Conservation (phyloP, 2,329 filamentous ascomycete genomes). For the Sporothrix sp. region DNA sequence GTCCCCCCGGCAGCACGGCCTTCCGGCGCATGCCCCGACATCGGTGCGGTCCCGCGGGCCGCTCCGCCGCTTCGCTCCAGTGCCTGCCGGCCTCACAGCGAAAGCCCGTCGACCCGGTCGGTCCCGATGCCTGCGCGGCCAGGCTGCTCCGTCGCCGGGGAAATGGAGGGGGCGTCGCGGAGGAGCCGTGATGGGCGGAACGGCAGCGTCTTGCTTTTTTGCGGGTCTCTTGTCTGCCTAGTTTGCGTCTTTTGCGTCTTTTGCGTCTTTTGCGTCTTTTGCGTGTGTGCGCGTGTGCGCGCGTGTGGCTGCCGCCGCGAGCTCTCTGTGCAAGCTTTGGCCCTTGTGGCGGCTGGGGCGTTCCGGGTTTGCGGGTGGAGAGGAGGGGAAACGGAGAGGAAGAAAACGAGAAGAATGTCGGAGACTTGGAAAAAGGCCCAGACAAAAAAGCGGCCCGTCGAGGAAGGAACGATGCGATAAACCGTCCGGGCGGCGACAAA, state of each 20-base stretch:
- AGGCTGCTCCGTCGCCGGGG: not conserved
- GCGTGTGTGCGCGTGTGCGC: no score
- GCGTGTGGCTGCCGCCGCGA: no score
- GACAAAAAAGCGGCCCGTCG: not conserved
- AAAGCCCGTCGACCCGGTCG: not conserved
- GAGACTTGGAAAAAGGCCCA: not conserved
- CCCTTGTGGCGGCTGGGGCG: no score
- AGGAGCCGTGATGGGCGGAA: no score
- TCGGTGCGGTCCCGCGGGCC: not conserved
- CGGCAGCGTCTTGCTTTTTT: no score
- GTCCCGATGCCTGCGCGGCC: not conserved
- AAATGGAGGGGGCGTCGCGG: no score
- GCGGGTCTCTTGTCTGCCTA: no score
- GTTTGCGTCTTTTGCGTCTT: no score
- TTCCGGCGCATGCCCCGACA: conserved; percentile 11
- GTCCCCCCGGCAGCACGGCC: conserved; percentile 6
- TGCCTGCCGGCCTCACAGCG: not conserved
- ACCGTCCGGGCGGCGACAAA: not conserved
- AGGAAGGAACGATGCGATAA: not conserved
- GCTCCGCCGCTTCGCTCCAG: not conserved
- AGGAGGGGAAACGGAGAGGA: not conserved
- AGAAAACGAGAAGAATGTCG: not conserved
- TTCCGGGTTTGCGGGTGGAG: no score
- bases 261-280: no score
- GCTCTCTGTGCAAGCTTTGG: no score